Percentiles rank a stretch among this genome's conserved stretches.
Evolutionary conservation across 1,139 yeast species (phyloP).

Genomic region (Chernovozyma aurita): DNA sequence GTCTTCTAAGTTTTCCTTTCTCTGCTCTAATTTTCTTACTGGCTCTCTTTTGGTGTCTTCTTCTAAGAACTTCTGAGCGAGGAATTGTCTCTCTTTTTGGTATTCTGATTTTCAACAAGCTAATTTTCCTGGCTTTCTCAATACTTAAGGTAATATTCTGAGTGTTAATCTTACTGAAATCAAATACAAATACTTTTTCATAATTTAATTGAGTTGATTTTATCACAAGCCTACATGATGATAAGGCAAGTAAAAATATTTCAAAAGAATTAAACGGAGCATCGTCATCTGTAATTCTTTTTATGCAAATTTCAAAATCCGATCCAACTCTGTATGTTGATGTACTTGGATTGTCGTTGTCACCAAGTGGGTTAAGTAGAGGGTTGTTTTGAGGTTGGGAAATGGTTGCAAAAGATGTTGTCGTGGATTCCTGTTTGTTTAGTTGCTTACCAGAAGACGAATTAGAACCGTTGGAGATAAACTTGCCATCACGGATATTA

Average conservation of each 20-base stretch:
- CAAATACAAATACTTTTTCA: slow-evolving; percentile 1
- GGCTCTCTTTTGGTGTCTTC: slow-evolving; percentile 4
- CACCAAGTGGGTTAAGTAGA: no score
- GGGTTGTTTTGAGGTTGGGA: no score
- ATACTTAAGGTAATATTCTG: slow-evolving; percentile 1
- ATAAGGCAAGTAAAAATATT: neutral
- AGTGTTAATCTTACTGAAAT: slow-evolving; percentile 1
- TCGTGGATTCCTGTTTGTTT: neutral
- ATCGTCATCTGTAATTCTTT: slow-evolving; percentile 4
- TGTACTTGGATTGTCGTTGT: no score
- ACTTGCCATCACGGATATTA: no score
- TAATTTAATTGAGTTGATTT: slow-evolving; percentile 2
- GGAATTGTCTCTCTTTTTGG: slow-evolving; percentile 1
- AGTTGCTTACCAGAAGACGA: neutral
- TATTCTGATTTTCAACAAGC: slow-evolving; percentile 4
- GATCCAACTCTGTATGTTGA: slow-evolving; percentile 5
- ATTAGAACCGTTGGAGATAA: no score
- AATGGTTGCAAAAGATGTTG: no score
- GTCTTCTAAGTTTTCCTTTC: slow-evolving; percentile 3
- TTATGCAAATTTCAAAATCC: slow-evolving; percentile 5
- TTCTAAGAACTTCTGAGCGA: slow-evolving; percentile 2
- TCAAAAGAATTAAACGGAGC: slow-evolving; percentile 5
- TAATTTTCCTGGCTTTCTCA: neutral
- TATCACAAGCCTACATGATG: neutral
- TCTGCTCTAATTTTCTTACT: slow-evolving; percentile 3